Percentiles rank a stretch among this genome's conserved stretches.
Evolutionary conservation across 495 filamentous ascomycete species (phyloP).

Genomic region (Talaromyces stipitatus): DNA sequence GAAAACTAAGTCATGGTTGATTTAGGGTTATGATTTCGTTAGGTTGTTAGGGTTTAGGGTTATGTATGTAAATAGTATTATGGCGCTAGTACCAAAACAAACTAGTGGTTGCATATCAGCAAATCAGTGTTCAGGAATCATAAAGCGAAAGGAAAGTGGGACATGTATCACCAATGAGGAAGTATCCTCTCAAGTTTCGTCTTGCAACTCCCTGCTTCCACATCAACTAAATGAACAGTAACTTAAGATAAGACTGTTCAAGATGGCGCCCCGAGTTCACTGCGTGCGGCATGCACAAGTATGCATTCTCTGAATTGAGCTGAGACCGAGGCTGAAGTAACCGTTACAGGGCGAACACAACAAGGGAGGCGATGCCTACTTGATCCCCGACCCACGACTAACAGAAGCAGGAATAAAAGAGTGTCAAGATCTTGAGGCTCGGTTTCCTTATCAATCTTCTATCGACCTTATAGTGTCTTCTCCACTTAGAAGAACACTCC

Average conservation of each 20-base stretch:
- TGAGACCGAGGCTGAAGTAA: conserved; percentile 8
- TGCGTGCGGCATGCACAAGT: conserved; percentile 49
- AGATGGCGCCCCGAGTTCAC: conserved; percentile 39
- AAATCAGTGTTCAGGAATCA: too few relatives aligned
- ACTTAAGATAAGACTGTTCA: not conserved
- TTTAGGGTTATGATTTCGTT: too few relatives aligned
- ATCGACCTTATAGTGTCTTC: conserved; percentile 61
- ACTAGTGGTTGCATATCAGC: too few relatives aligned
- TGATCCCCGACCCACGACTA: conserved; percentile 67
- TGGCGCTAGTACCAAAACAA: too few relatives aligned
- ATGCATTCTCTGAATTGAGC: conserved; percentile 6
- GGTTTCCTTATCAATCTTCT: conserved; percentile 54
- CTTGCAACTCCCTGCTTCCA: not conserved
- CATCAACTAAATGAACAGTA: not conserved
- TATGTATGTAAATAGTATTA: too few relatives aligned
- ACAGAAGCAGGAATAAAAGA: conserved; percentile 70
- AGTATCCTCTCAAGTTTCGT: not conserved
- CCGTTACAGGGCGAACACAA: conserved; percentile 71
- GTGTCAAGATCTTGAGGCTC: conserved; percentile 52
- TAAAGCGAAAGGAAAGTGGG: too few relatives aligned
- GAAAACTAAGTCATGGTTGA: too few relatives aligned
- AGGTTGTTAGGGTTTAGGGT: too few relatives aligned
- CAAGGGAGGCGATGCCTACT: conserved; percentile 58
- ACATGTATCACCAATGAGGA: too few relatives aligned
- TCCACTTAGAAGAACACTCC: conserved; percentile 62